Conservation (phyloP, 2,329 filamentous ascomycete genomes). For the Venturia pyrina region DNA sequence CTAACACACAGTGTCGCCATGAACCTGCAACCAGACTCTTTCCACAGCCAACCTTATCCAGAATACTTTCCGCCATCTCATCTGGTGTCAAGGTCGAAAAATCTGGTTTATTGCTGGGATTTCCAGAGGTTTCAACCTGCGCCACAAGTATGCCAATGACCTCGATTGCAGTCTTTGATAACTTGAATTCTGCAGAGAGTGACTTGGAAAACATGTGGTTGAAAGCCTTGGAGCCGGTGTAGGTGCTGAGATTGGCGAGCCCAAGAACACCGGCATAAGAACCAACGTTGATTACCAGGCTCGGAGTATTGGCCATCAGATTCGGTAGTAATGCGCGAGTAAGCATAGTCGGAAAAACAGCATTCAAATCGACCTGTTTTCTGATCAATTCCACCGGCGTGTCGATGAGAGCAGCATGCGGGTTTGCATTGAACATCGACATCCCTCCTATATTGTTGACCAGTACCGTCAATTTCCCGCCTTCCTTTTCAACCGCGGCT, state of each 20-base stretch:
- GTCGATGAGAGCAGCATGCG: slow-evolving; percentile 19
- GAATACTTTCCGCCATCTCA: slow-evolving; percentile 4
- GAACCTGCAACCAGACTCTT: not conserved
- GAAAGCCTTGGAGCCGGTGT: slow-evolving; percentile 11
- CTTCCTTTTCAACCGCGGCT: slow-evolving; percentile 17
- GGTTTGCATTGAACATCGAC: slow-evolving; percentile 19
- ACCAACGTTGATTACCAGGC: slow-evolving; percentile 10
- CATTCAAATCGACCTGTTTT: slow-evolving; percentile 19
- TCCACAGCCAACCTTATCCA: slow-evolving; percentile 10
- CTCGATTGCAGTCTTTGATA: not conserved
- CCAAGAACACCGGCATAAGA: slow-evolving; percentile 6
- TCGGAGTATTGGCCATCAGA: slow-evolving; percentile 20
- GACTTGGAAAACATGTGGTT: slow-evolving; percentile 5
- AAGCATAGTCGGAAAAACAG: slow-evolving; percentile 40
- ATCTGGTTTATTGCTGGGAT: not conserved
- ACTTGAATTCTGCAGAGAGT: slow-evolving; percentile 7
- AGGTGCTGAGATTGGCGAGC: slow-evolving; percentile 3
- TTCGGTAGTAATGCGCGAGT: slow-evolving; percentile 37
- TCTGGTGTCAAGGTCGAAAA: slow-evolving; percentile 2
- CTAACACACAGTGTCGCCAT: not conserved
- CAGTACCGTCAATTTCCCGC: slow-evolving; percentile 41
- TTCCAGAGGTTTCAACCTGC: slow-evolving; percentile 5
- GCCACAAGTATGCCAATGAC: slow-evolving; percentile 9
- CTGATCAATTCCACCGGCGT: not conserved
- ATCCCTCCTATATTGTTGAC: slow-evolving; percentile 48